Percentiles rank a stretch among this genome's conserved stretches.
phyloP scores from a whole-genome alignment of 169 alveolate genomes.

The Plasmodium berghei region DNA sequence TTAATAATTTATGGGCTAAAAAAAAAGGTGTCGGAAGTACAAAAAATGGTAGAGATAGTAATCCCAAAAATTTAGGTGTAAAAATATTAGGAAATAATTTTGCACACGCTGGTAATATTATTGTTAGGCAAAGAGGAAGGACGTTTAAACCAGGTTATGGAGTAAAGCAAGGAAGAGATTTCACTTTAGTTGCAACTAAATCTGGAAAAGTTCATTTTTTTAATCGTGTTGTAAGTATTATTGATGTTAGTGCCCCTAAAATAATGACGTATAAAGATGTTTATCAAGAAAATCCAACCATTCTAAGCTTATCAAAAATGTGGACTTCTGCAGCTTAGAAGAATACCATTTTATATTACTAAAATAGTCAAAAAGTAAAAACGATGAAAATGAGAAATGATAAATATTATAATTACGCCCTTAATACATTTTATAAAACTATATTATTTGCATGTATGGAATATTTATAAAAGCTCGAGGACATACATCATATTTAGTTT shows the following conservation, averaged over 20 bases:
- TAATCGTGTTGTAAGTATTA: conserved; percentile 80
- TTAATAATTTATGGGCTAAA: conserved; percentile 80
- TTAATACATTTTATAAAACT: too few relatives aligned
- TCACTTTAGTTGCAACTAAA: conserved; percentile 81
- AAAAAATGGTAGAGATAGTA: conserved; percentile 90
- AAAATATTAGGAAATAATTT: conserved; percentile 87
- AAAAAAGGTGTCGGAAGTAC: conserved; percentile 91
- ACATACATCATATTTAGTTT: too few relatives aligned
- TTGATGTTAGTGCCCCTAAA: conserved; percentile 78
- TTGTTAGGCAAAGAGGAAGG: conserved; percentile 91
- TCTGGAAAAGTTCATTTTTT: conserved; percentile 82
- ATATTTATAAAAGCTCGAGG: too few relatives aligned
- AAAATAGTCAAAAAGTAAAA: background rate
- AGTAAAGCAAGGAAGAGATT: conserved; percentile 83
- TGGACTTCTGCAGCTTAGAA: conserved; percentile 78
- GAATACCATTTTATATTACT: background rate
- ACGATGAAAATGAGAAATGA: background rate
- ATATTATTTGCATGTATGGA: too few relatives aligned
- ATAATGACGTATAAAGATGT: conserved; percentile 77
- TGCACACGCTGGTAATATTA: conserved; percentile 88
- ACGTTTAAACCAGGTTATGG: conserved; percentile 90
- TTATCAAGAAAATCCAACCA: conserved; percentile 79
- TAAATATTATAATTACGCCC: background rate
- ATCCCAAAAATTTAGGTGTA: conserved; percentile 89
- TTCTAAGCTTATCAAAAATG: conserved; percentile 79